Base-by-base conservation (phyloP, 2,329 filamentous ascomycete species). In the Cladobotryum protrusum region DNA sequence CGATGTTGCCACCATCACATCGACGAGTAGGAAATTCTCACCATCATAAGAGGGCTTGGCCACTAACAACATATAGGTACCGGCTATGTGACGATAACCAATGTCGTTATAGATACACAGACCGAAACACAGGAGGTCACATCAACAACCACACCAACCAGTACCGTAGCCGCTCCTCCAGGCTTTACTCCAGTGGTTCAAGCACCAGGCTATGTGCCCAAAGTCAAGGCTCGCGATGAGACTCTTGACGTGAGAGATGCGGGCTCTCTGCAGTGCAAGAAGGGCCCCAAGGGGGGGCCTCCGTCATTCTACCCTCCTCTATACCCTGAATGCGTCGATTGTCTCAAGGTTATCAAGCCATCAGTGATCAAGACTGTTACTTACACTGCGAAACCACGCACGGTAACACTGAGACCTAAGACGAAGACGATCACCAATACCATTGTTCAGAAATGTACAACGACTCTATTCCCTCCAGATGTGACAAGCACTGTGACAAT, bases 131-230 rank as follows among this genome's bases (percentile, higher is more conserved):
- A 34, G 29, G 14, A 7, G 1, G 29, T 15, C 29, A 50, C 43
- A 6, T 24, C 15, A 6, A 50, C 29, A 20, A 50, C 48, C 4
- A 50, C 48, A n/a, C 36, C 48, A 24, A 50, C 48, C 15, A 45
- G 33, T 12, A 50, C 48, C 14, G 35, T 50, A 7, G 12, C 42
- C n/a, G 48, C 48, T 15, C 48, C 48, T 11, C 35, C 48, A 19
- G 36, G 42, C n/a, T 50, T 50, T 37, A 50, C 48, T n/a, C 48
- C 48, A 13, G 41, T 50, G 35, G 9, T 35, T 17, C 35, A 45
- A 15, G 43, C 45, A 8, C 18, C 43, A 19, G 48, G 37, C 36
- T 50, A 35, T 15, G 43, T 45, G 20, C 34, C 48, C 43, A 45
- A 17, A 15, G 34, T 45, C 43, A 50, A 50, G 43, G 48, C 24